phyloP scores from a whole-genome alignment of 495 filamentous ascomycete genomes.

The Penicillium alfredii region DNA sequence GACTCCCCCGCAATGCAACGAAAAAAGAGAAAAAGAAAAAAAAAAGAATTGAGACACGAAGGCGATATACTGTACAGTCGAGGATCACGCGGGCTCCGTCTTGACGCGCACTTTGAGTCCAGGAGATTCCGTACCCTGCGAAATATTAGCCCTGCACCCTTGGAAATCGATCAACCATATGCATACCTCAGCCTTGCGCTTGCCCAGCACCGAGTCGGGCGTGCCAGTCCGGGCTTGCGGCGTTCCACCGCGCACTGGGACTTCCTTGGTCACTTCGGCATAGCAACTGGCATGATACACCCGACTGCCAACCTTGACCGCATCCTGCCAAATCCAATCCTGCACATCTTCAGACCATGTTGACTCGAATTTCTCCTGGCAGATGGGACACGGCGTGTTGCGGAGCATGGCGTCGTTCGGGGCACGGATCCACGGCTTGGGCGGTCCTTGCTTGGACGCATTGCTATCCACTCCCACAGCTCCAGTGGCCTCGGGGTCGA shows the following conservation, averaged over 20 bases:
- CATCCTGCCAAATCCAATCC: slow-evolving; percentile 96
- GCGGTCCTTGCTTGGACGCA: slow-evolving; percentile 50
- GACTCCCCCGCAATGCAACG: slow-evolving; percentile 4
- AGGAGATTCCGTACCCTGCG: slow-evolving; percentile 32
- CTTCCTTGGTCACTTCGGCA: slow-evolving; percentile 70
- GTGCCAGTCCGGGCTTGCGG: slow-evolving; percentile 45
- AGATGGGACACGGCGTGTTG: slow-evolving; percentile 79
- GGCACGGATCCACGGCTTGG: slow-evolving; percentile 71
- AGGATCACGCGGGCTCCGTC: slow-evolving; percentile 33
- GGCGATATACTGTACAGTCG: too few relatives aligned
- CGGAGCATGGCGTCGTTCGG: slow-evolving; percentile 68
- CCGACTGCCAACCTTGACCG: slow-evolving; percentile 66
- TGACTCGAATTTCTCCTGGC: slow-evolving; percentile 89
- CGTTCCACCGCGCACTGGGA: slow-evolving; percentile 32
- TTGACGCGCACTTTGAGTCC: slow-evolving; percentile 38
- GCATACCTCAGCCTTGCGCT: slow-evolving; percentile 70
- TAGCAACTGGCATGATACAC: slow-evolving; percentile 90
- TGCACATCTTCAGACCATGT: slow-evolving; percentile 85
- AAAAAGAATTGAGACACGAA: background rate
- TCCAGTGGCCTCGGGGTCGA: slow-evolving; percentile 35
- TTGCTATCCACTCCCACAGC: slow-evolving; percentile 29
- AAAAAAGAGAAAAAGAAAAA: slow-evolving; percentile 3
- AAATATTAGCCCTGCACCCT: slow-evolving; percentile 9
- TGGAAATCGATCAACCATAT: background rate
- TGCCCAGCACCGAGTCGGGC: slow-evolving; percentile 65